phyloP scores from a whole-genome alignment of 768 basidiomycete genomes.

The Amanita muscaria region DNA sequence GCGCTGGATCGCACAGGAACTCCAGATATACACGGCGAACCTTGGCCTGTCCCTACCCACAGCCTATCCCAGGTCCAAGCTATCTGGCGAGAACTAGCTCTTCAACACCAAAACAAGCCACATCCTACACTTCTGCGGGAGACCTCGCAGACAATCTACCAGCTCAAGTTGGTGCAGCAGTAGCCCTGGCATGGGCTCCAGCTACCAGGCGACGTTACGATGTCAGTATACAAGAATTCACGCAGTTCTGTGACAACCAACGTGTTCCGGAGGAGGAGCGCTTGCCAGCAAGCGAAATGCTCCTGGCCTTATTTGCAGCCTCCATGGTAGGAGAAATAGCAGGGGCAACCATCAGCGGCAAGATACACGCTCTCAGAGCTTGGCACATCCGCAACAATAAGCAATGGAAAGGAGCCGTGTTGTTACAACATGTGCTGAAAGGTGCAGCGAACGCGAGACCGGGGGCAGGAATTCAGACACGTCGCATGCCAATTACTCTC shows the following conservation, averaged over 20 bases:
- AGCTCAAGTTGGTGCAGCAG: not conserved
- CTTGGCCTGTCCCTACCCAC: no score
- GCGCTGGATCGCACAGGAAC: not conserved
- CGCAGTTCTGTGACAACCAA: conserved; percentile 15
- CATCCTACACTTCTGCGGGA: not conserved
- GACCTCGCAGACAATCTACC: not conserved
- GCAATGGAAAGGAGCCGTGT: conserved; percentile 14
- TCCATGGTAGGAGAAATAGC: conserved; percentile 15
- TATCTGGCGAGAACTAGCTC: no score
- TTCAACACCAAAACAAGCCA: no score
- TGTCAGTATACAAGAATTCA: conserved; percentile 7
- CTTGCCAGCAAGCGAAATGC: conserved; percentile 19
- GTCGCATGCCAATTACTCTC: conserved; percentile 15
- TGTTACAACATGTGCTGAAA: conserved; percentile 17
- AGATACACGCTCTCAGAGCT: conserved; percentile 21
- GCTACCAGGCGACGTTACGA: conserved; percentile 12
- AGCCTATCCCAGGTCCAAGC: no score
- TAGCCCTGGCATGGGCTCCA: conserved; percentile 9
- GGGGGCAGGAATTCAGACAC: conserved; percentile 7
- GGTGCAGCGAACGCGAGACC: conserved; percentile 20
- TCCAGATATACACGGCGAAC: no score
- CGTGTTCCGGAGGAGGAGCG: conserved; percentile 7
- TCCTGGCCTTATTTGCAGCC: conserved; percentile 22
- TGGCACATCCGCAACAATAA: conserved; percentile 25
- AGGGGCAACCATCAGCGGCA: conserved; percentile 13